Evolutionary conservation across 306 rosid species (phyloP), one percentile per base, ranked within the genome.

Genomic region (Rubus parviflorus): DNA sequence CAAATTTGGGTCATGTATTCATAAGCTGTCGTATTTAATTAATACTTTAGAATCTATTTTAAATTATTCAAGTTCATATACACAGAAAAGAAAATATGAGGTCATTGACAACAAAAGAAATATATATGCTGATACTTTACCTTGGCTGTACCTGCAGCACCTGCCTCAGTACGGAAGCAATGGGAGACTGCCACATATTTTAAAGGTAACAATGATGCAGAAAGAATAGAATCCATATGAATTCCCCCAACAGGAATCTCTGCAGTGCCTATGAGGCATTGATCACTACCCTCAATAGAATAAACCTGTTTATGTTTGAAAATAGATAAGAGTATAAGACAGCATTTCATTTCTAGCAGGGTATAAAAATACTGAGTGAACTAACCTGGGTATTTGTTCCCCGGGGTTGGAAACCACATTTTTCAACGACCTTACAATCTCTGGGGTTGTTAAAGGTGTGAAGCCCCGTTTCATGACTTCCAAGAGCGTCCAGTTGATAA

Each of bases 161-260:
- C 99, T 2, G 99, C 99, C 85, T 95, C 99, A 0, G 99, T 95
- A 15, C 99, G 93, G 81, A 90, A 95, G 82, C 99, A 95, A 85
- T 95, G 99, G 67, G 99, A 95, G 83, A 85, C 78, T 79, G 97
- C 97, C 16, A 67, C 97, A 80, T 95, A 95, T 86, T 95, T 95
- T 81, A 95, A 72, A 23, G 99, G 99, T 49, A 95, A 80, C 52
- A 79, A 80, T 3, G 99, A 88, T 75, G 83, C 94, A 46, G 96
- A 38, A 80, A 95, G 86, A 54, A 95, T 90, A 67, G 99, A 95
- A 81, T 95, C 96, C 99, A 95, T 95, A 75, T 95, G 99, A 85
- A 95, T 93, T 53, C 97, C 99, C 41, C 97, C 97, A 22, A 92
- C 97, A 30, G 97, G 97, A 86, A 95, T 95, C 93, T 95, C 99